Evolutionary conservation across 129 eudicot genomes (phyloP), one percentile per base, ranked within the genome.

Genomic region (Tagetes erecta): DNA sequence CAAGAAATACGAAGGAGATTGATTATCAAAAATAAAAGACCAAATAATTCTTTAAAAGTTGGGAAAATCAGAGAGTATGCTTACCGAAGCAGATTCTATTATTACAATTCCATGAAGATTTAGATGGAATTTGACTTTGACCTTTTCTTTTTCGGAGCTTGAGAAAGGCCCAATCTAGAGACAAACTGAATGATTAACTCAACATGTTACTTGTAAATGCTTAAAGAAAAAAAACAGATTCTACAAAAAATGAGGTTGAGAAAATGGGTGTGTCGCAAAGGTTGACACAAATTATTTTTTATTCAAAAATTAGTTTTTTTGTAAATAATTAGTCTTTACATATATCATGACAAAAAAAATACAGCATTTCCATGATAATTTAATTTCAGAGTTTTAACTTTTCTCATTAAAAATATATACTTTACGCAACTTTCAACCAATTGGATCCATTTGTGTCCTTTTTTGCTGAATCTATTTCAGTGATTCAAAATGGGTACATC

Each of bases 151-250:
- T 76, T 85, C 88, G 34, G 73, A 67, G 67, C 68, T 80, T 55
- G 86, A 70, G 68, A 91, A 80, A 50, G 99, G 96, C 59, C 97
- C 97, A 81, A 95, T 87, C 99, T 88, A 79, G 67, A 81, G 67
- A 70, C 67, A 68, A 2, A 42, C 8, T 33, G 39, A 5, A 83
- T 40, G 13, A 79, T 77, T 8, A 30, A 35, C 12, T 58, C 46
- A 39, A 68, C 31, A 39, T 31, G 38, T 47, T 35, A 4, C 14
- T 38, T 50, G 20, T 20, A 7, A 71, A 39, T 35, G 36, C 44
- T 56, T 31, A 72, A 39, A 56, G 51, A n/a, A n/a, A 53, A 8
- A 46, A 39, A 72, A 47, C 6, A 37, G 46, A 14, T 38, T 13
- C 41, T 45, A 2, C 27, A 30, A 68, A 68, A 38, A 41, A 27